phyloP scores from a whole-genome alignment of 345 rosid genomes.

The Geranium rotundifolium region DNA sequence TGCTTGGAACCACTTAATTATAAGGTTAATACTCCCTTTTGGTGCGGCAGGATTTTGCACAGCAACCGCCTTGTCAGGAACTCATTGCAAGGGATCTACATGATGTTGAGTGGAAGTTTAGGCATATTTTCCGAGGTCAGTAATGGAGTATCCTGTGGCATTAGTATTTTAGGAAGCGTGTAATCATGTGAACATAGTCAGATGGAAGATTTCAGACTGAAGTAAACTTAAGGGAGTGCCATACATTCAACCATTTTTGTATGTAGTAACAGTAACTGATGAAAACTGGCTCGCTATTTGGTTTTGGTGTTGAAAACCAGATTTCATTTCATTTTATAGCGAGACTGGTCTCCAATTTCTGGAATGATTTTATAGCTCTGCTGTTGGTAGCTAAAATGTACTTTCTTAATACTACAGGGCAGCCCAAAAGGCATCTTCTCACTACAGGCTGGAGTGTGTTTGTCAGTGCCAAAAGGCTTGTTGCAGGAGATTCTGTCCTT shows the following conservation, averaged over 20 bases:
- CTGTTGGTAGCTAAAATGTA: not conserved
- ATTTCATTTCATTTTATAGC: no score
- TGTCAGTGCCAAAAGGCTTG: conserved; percentile 37
- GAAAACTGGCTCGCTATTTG: no score
- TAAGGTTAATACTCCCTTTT: not conserved
- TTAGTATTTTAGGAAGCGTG: not conserved
- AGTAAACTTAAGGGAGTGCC: no score
- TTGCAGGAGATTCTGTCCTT: conserved; percentile 40
- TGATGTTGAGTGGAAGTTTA: conserved; percentile 33
- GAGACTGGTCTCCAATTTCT: no score
- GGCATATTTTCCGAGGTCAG: conserved; percentile 26
- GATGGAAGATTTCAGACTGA: no score
- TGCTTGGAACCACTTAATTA: conserved; percentile 4
- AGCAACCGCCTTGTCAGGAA: conserved; percentile 32
- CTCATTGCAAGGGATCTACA: conserved; percentile 35
- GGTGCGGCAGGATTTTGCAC: conserved; percentile 24
- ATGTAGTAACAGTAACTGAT: no score
- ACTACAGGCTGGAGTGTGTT: conserved; percentile 43
- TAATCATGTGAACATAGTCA: no score
- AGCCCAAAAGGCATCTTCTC: conserved; percentile 40
- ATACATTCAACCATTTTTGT: no score
- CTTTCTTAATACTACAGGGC: conserved; percentile 16
- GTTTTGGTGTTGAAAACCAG: no score
- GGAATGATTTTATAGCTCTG: no score
- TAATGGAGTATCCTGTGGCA: conserved; percentile 2